Evolutionary conservation across 805 yeast genomes (phyloP).

Genomic region (Candida krabiensis): DNA sequence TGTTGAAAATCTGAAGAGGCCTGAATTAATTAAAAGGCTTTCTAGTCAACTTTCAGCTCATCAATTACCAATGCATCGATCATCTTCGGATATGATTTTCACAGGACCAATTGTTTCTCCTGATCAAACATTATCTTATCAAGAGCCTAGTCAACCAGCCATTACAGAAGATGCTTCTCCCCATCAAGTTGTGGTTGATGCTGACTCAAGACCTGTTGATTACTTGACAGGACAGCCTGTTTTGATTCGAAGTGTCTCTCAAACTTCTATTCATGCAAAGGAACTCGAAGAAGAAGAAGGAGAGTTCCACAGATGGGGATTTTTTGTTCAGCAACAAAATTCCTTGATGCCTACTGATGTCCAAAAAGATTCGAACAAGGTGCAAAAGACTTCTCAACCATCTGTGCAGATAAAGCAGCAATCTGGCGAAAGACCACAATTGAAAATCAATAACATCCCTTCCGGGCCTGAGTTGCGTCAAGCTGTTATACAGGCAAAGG

Average conservation of each 20-base stretch:
- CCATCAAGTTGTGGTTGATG: slow-evolving; percentile 71
- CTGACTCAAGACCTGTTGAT: slow-evolving; percentile 61
- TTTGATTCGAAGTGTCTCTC: slow-evolving; percentile 60
- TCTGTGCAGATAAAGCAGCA: slow-evolving; percentile 3
- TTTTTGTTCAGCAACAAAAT: slow-evolving; percentile 66
- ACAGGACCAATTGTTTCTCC: slow-evolving; percentile 56
- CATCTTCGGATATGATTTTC: slow-evolving; percentile 49
- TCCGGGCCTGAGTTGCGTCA: slow-evolving; percentile 56
- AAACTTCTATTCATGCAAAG: slow-evolving; percentile 66
- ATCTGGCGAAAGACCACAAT: slow-evolving; percentile 14
- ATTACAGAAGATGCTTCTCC: slow-evolving; percentile 41
- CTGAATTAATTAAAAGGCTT: slow-evolving; percentile 27
- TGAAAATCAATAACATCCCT: slow-evolving; percentile 41
- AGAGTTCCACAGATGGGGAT: slow-evolving; percentile 84
- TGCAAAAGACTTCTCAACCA: background rate
- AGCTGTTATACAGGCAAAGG: slow-evolving; percentile 72
- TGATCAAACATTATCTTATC: slow-evolving; percentile 25
- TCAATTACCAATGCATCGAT: slow-evolving; percentile 44
- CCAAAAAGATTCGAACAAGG: slow-evolving; percentile 7
- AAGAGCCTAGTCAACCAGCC: slow-evolving; percentile 10
- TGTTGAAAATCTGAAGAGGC: slow-evolving; percentile 15
- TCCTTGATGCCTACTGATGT: slow-evolving; percentile 29
- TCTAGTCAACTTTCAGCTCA: slow-evolving; percentile 41
- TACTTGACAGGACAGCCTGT: slow-evolving; percentile 72
- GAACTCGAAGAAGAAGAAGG: slow-evolving; percentile 91